A percentile compares a stretch with the other conserved stretches of the same genome.
Conservation (phyloP, 495 filamentous ascomycete species). For the Penicillium goetzii region DNA sequence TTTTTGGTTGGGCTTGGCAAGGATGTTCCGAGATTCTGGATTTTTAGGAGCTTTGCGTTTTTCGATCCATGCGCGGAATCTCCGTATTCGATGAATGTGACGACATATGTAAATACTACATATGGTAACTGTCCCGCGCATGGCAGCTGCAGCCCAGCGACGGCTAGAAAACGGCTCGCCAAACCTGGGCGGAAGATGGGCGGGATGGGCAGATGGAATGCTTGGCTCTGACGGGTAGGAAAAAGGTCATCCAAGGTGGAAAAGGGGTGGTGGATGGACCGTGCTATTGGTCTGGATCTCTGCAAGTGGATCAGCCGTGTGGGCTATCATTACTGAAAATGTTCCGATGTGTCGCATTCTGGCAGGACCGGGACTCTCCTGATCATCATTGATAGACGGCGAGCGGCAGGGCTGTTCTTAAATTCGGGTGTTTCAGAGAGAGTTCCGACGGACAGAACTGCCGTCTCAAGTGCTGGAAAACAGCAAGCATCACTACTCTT, state of each 20-base stretch:
- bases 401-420: not conserved
- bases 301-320: slow-evolving; percentile 23
- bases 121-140: slow-evolving; percentile 7
- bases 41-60: not conserved
- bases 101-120: not conserved
- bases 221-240: slow-evolving; percentile 25
- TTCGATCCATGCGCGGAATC: not conserved
- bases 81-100: not conserved
- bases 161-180: slow-evolving; percentile 8
- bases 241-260: not conserved
- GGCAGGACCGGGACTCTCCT: slow-evolving; percentile 19
- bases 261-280: slow-evolving; percentile 28
- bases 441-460: not conserved
- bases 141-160: slow-evolving; percentile 28
- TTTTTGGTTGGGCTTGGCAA: not conserved
- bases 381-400: slow-evolving; percentile 10
- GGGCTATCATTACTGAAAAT: slow-evolving; percentile 39
- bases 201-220: slow-evolving; percentile 24
- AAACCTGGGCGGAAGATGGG: slow-evolving; percentile 15
- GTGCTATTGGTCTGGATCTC: slow-evolving; percentile 16
- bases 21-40: not conserved
- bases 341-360: slow-evolving; percentile 26
- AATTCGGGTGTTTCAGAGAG: slow-evolving; percentile 10
- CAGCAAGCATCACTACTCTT: not conserved
- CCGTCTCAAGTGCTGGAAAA: not conserved